Base-by-base conservation (phyloP, 2,329 filamentous ascomycete species). In the Boeremia exigua region DNA sequence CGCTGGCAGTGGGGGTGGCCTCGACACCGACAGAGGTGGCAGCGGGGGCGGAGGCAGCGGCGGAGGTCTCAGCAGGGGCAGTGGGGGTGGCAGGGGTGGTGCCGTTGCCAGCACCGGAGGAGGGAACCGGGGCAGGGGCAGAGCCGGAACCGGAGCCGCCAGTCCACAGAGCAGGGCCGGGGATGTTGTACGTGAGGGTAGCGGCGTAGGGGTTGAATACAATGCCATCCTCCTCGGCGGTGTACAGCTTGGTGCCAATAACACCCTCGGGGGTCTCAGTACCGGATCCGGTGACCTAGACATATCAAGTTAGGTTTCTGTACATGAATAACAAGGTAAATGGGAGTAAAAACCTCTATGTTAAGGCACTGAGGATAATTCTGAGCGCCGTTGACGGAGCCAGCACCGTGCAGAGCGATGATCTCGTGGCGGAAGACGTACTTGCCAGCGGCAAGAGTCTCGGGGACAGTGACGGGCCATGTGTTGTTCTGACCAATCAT, bases 361-460 rank as follows among this genome's bases (percentile, higher is more conserved):
- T 82, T 83, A 37, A 83, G 60, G 63, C 81, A 32, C 47, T 55
- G 80, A 38, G 77, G 82, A 71, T 82, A 84, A 75, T 76, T 78
- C 75, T 82, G 83, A 10, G 82, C 82, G 28, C 81, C 81, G 57
- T 82, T 79, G 47, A 44, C 59, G 3, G 71, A 69, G n/a, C 69
- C 64, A 10, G 78, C 77, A 0, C 71, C 69, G 59, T 84, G 82
- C 8, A 84, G 72, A 3, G 79, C 83, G 50, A 81, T 80, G 49
- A 79, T 77, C 72, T 86, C 84, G 65, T 85, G 82, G 17, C 84
- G 77, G 56, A 86, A 75, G 54, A 86, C 81, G 63, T 85, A 86
- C 58, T 80, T 77, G 11, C 83, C 83, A 0, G 79, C 66, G 12
- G 66, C 71, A 49, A 84, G 74, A 14, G 72, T 64, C 4, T 65